Conservation (phyloP, 139 green algal genomes). For the Astrephomene gubernaculifera region DNA sequence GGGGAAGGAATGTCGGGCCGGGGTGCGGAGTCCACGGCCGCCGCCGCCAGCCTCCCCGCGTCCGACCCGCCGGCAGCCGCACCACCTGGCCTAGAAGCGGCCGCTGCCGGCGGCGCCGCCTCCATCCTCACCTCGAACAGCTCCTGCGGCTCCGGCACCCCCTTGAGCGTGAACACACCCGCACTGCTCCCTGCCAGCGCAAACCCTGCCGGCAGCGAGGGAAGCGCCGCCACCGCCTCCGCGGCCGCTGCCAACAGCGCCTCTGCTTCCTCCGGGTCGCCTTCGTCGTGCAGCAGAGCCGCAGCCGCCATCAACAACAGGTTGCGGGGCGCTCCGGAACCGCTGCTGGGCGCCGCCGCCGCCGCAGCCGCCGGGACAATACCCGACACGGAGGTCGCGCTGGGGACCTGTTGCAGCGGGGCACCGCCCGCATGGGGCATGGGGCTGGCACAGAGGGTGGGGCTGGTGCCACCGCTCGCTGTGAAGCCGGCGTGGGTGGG, state of each 20-base stretch:
- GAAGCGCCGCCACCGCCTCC: background rate
- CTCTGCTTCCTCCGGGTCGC: background rate
- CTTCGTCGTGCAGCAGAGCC: background rate
- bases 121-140: conserved; percentile 26
- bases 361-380: background rate
- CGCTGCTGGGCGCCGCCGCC: background rate
- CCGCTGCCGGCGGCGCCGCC: too few species aligned
- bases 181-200: background rate
- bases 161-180: conserved; percentile 20
- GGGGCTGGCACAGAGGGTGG: background rate
- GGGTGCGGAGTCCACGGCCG: too few species aligned
- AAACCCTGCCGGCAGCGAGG: background rate
- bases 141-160: conserved; percentile 29
- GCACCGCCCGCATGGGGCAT: background rate
- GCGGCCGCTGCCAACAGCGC: background rate
- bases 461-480: background rate
- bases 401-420: too few species aligned
- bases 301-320: background rate
- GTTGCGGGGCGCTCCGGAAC: too few species aligned
- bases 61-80: too few species aligned
- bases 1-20: too few species aligned
- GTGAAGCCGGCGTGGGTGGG: background rate
- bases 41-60: too few species aligned
- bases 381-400: too few species aligned
- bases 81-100: too few species aligned